Conservation (phyloP, 2,329 filamentous ascomycete species). For the Blastomyces gilchristii region DNA sequence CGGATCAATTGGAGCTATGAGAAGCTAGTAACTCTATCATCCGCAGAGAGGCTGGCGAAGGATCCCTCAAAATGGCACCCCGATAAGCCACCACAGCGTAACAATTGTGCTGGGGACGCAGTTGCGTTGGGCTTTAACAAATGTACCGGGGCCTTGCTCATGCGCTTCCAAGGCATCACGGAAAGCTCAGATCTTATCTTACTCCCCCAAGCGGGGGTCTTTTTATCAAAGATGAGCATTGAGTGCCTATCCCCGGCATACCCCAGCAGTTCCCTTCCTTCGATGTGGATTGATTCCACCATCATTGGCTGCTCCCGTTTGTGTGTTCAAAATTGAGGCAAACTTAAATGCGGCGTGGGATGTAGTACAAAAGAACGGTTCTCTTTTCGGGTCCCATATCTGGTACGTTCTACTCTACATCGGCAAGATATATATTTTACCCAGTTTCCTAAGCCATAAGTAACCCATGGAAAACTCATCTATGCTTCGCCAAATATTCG, state of each 20-base stretch:
- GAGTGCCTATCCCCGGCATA: neutral
- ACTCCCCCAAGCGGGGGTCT: neutral
- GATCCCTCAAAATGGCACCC: neutral
- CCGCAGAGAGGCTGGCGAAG: neutral
- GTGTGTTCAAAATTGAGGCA: constrained; percentile 5
- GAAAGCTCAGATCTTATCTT: neutral
- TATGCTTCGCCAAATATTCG: constrained; percentile 3
- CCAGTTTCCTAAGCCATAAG: neutral
- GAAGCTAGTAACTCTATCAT: neutral
- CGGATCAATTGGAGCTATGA: neutral
- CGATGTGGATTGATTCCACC: neutral
- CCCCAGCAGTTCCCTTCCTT: neutral
- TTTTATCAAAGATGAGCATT: neutral
- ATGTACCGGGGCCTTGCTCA: neutral
- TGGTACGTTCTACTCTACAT: neutral
- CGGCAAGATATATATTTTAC: neutral
- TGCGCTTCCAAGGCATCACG: neutral
- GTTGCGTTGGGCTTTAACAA: neutral
- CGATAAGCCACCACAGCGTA: neutral
- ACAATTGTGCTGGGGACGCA: neutral
- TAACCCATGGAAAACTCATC: neutral
- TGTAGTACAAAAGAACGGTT: constrained; percentile 2
- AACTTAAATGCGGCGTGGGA: neutral
- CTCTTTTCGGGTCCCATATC: neutral
- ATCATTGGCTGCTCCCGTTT: neutral